These are phyloP conservation scores for Wickerhamomyces sp. DNA, from an alignment of 1,139 yeast species.

Conservation along the genomic window DNA sequence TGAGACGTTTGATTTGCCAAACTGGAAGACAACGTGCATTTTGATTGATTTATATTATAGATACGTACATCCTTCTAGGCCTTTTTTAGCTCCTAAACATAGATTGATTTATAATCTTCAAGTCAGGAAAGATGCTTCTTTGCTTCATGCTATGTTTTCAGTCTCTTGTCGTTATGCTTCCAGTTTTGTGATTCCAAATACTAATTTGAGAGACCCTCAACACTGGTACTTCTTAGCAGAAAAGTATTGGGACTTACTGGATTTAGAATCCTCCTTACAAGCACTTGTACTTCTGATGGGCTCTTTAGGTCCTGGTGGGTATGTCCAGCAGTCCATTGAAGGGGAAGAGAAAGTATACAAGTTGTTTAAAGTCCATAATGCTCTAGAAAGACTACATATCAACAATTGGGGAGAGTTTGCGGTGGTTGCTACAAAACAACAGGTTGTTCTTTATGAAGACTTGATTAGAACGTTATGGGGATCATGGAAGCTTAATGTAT, in stretches of 20 bases:
- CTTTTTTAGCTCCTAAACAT: constrained; percentile 40
- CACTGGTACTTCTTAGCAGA: constrained; percentile 39
- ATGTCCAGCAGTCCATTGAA: constrained; percentile 24
- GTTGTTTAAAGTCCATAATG: constrained; percentile 27
- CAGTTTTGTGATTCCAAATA: constrained; percentile 24
- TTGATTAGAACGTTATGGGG: constrained; percentile 40
- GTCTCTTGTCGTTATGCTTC: constrained; percentile 34
- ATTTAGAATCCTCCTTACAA: constrained; percentile 24
- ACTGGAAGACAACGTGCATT: constrained; percentile 33
- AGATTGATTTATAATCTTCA: constrained; percentile 33
- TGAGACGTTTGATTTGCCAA: constrained; percentile 39
- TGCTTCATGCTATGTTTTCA: constrained; percentile 45
- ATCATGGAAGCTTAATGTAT: constrained; percentile 33
- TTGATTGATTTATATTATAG: constrained; percentile 45
- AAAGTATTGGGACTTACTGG: constrained; percentile 35
- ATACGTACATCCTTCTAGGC: constrained; percentile 42
- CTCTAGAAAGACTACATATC: constrained; percentile 22
- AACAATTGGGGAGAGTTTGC: constrained; percentile 24
- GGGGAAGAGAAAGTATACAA: constrained; percentile 24
- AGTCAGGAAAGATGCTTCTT: constrained; percentile 33
- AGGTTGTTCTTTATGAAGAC: constrained; percentile 34
- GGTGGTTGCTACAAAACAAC: constrained; percentile 29
- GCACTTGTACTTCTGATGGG: constrained; percentile 25
- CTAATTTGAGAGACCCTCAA: constrained; percentile 29
- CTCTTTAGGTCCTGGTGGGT: constrained; percentile 23